Conservation (phyloP, 495 filamentous ascomycete species). For the Bathelium albidoporum region DNA sequence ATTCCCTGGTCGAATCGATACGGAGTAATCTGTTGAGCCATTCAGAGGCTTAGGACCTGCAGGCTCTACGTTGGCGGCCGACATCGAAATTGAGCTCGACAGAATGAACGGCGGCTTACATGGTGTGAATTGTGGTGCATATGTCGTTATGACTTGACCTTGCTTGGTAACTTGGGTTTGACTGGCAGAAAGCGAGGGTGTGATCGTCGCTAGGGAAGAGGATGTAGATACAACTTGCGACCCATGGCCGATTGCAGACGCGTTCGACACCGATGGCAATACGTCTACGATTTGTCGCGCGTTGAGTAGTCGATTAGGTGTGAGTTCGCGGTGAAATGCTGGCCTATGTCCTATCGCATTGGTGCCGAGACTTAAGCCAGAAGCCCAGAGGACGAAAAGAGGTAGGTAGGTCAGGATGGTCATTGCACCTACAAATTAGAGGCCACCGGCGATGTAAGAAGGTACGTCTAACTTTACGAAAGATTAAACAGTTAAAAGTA, state of each 20-base stretch:
- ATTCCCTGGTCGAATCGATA: conserved; percentile 12
- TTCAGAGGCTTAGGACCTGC: conserved; percentile 7
- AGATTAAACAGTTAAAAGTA: not conserved
- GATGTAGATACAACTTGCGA: not conserved
- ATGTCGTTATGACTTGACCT: conserved; percentile 27
- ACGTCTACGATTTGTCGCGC: not conserved
- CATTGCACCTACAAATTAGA: not conserved
- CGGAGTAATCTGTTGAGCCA: conserved; percentile 10
- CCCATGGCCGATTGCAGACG: not conserved
- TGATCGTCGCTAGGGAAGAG: conserved; percentile 9
- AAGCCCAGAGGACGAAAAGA: not conserved
- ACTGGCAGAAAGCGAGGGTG: conserved; percentile 25
- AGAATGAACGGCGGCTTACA: conserved; percentile 26
- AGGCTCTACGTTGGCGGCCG: conserved; percentile 8
- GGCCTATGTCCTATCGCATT: not conserved
- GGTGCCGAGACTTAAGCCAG: not conserved
- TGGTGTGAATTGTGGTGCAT: conserved; percentile 24
- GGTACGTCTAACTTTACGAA: not conserved
- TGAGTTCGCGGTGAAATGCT: not conserved
- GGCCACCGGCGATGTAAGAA: not conserved
- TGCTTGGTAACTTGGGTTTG: conserved; percentile 26
- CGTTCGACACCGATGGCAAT: not conserved
- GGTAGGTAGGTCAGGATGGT: not conserved
- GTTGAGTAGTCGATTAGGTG: not conserved
- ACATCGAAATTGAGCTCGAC: conserved; percentile 10